phyloP scores from a whole-genome alignment of 495 filamentous ascomycete species.

The Daldinia decipiens region DNA sequence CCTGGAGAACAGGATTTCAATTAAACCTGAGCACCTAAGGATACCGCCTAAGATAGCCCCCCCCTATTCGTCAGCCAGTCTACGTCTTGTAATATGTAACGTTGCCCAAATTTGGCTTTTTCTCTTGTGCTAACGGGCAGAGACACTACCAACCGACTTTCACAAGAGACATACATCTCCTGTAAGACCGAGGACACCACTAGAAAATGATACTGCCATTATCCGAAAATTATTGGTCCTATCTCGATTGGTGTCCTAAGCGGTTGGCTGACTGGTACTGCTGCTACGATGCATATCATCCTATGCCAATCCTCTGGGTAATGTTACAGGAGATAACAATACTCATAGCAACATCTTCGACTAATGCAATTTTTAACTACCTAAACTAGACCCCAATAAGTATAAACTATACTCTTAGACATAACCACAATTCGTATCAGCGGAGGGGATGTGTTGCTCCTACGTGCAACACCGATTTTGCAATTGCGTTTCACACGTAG shows the following conservation, averaged over 20 bases:
- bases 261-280: slow-evolving; percentile 17
- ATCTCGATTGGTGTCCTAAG: slow-evolving; percentile 12
- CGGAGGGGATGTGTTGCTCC: slow-evolving; percentile 10
- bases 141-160: background rate
- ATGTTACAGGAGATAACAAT: slow-evolving; percentile 36
- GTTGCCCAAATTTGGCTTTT: slow-evolving; percentile 26
- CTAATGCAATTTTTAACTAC: background rate
- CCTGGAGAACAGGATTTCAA: slow-evolving; percentile 20
- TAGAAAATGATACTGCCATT: background rate
- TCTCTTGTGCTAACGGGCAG: slow-evolving; percentile 1
- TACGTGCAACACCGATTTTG: background rate
- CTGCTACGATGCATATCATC: slow-evolving; percentile 30
- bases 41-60: slow-evolving; percentile 2
- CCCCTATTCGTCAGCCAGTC: slow-evolving; percentile 18
- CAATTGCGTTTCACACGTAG: background rate
- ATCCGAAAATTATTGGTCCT: slow-evolving; percentile 3
- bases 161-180: background rate
- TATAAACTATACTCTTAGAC: background rate
- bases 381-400: background rate
- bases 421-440: background rate
- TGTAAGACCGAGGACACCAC: background rate
- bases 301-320: slow-evolving; percentile 27
- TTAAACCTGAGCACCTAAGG: slow-evolving; percentile 4
- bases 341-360: background rate
- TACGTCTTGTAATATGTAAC: slow-evolving; percentile 34